Conservation (phyloP, 148 eudicot species). For the Chenopodium album region DNA sequence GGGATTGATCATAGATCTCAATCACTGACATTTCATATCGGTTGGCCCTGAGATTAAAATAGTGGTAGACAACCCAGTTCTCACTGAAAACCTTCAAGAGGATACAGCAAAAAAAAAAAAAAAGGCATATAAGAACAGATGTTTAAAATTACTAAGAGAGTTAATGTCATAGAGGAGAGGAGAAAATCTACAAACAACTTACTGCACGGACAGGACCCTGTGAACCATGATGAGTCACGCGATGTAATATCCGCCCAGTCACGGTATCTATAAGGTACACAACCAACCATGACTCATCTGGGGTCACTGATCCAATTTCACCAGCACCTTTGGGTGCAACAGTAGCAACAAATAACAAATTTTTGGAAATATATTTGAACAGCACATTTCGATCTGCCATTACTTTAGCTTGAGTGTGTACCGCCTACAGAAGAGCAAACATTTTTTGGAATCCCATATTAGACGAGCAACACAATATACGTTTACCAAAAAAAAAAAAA, state of each 20-base stretch:
- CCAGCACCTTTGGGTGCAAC: slow-evolving; percentile 88
- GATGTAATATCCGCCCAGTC: slow-evolving; percentile 90
- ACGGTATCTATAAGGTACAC: slow-evolving; percentile 91
- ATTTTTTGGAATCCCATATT: background rate
- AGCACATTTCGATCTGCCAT: slow-evolving; percentile 81
- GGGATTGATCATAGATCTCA: slow-evolving; percentile 95
- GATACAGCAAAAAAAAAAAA: background rate
- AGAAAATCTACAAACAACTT: slow-evolving; percentile 39
- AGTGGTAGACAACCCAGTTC: slow-evolving; percentile 99
- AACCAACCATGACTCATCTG: slow-evolving; percentile 86
- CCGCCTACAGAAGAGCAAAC: slow-evolving; percentile 51
- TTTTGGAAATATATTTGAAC: slow-evolving; percentile 92
- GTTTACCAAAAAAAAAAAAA: background rate
- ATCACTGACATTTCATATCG: slow-evolving; percentile 98
- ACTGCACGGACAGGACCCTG: slow-evolving; percentile 98
- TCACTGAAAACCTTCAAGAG: slow-evolving; percentile 88
- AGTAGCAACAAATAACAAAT: slow-evolving; percentile 81
- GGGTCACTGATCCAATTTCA: slow-evolving; percentile 80
- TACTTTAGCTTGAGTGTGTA: slow-evolving; percentile 96
- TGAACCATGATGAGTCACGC: slow-evolving; percentile 87
- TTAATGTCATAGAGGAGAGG: background rate
- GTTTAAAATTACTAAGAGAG: background rate
- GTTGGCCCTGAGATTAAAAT: slow-evolving; percentile 93
- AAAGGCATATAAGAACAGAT: slow-evolving; percentile 5
- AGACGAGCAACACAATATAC: background rate